Evolutionary conservation across 805 yeast genomes (phyloP).

Genomic region (Cyberlindnera saturnus): DNA sequence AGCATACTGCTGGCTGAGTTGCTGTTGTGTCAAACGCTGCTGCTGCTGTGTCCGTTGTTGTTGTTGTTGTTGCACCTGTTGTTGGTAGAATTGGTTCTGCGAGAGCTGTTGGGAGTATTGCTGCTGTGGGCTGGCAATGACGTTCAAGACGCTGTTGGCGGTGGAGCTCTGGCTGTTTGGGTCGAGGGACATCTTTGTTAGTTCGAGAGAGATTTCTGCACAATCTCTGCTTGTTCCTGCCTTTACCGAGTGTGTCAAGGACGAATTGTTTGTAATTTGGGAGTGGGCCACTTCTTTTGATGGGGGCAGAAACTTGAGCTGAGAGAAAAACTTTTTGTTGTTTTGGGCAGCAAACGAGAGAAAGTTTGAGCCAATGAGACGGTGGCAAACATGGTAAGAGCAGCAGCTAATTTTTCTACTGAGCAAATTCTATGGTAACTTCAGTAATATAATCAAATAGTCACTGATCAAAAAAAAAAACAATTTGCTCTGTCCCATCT

Average conservation of each 20-base stretch:
- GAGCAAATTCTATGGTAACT: too few relatives aligned
- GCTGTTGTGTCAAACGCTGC: slow-evolving; percentile 16
- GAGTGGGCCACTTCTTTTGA: slow-evolving; percentile 1
- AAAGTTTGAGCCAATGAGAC: too few relatives aligned
- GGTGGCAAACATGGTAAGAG: too few relatives aligned
- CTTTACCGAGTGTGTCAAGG: background rate
- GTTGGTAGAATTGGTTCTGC: slow-evolving; percentile 16
- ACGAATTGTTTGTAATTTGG: background rate
- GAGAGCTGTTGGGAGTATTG: slow-evolving; percentile 12
- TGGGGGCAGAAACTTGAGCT: background rate
- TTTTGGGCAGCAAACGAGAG: background rate
- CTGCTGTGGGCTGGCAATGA: slow-evolving; percentile 1
- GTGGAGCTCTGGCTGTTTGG: slow-evolving; percentile 10
- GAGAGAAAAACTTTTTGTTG: background rate
- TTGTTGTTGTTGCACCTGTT: slow-evolving; percentile 15
- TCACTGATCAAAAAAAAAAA: too few relatives aligned
- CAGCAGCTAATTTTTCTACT: too few relatives aligned
- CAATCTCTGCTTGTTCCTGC: background rate
- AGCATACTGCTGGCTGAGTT: slow-evolving; percentile 5
- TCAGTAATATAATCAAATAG: too few relatives aligned
- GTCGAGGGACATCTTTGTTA: slow-evolving; percentile 12
- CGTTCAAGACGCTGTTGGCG: slow-evolving; percentile 14
- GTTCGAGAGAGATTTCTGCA: background rate
- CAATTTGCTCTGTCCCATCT: too few relatives aligned
- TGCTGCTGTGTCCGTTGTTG: slow-evolving; percentile 9